A percentile compares a stretch with the other conserved stretches of the same genome.
Evolutionary conservation across 345 rosid species (phyloP).

Genomic region (Hypericum androsaemum): DNA sequence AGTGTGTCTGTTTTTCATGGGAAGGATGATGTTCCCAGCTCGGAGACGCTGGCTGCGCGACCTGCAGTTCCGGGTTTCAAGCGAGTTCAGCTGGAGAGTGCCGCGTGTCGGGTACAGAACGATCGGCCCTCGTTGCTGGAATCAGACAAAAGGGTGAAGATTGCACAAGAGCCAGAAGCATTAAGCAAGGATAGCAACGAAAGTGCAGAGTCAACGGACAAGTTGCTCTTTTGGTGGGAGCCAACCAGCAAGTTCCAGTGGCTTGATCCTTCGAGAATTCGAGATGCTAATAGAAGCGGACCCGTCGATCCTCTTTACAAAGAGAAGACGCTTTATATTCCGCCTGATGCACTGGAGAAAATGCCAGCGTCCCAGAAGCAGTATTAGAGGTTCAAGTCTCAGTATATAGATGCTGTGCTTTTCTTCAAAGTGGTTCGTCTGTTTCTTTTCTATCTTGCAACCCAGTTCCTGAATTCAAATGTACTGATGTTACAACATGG

Average conservation of each 20-base stretch:
- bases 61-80: constrained; percentile 51
- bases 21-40: constrained; percentile 48
- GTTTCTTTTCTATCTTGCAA: neutral
- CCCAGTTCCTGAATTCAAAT: too few relatives aligned
- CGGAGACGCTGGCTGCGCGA: constrained; percentile 63
- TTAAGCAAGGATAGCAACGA: constrained; percentile 24
- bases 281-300: constrained; percentile 67
- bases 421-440: constrained; percentile 99
- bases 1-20: too few relatives aligned
- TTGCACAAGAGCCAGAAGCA: constrained; percentile 31
- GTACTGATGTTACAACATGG: too few relatives aligned
- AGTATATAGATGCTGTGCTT: constrained; percentile 80
- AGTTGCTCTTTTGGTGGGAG: too few relatives aligned
- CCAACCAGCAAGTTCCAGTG: constrained; percentile 58
- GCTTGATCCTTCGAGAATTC: constrained; percentile 66
- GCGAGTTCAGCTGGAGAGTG: constrained; percentile 47
- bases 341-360: constrained; percentile 57
- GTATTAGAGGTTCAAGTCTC: constrained; percentile 73
- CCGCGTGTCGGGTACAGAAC: constrained; percentile 21
- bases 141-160: constrained; percentile 44
- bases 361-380: constrained; percentile 93
- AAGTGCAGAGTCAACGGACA: constrained; percentile 28
- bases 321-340: constrained; percentile 61
- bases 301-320: constrained; percentile 74
- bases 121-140: constrained; percentile 20